Base-by-base conservation (phyloP, 2,329 filamentous ascomycete genomes). In the Alternaria alternata region DNA sequence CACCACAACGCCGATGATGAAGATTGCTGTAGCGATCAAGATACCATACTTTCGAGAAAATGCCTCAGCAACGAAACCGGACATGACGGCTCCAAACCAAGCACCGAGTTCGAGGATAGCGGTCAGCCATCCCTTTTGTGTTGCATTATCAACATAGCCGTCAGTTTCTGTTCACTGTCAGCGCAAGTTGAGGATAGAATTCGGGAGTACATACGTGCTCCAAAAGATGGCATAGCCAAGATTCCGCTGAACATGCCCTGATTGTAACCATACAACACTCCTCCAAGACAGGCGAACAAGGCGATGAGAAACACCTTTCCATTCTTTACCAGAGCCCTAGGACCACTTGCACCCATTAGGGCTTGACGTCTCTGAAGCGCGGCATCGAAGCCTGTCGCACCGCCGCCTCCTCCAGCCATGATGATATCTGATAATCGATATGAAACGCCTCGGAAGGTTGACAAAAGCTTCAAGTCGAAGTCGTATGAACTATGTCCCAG, bases 201-300 rank as follows among this genome's bases (percentile, higher is more conserved):
- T 47, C 5, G 26, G 24, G 26, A 20, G 16, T 32, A 65, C 74
- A 64, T 66, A 80, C 77, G 77, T 44, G 74, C 61, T 41, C 78
- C 77, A 62, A 84, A 85, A 1, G 80, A 78, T 5, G 74, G 70
- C 82, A 85, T 85, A 22, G 80, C 82, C 55, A 87, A 68, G 22
- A 93, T 86, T 24, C 90, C 90, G n/a, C 87, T 87, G 78, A 92
- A 91, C 78, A 92, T 89, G 67, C 90, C 91, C 59, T 92, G 89
- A 72, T 93, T 92, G 79, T 92, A 93, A 20, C 91, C 89, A 74
- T 91, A 88, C 28, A 86, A 79, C 20, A 85, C 73, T 53, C 84
- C 84, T 68, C 83, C 83, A 32, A 86, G 73, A 61, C 81, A 84
- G 6, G 82, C 81, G 60, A 87, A 87, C 54, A 84, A 80, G 9